Conservation (phyloP, 2,329 filamentous ascomycete species). For the Fusarium chlamydosporum region DNA sequence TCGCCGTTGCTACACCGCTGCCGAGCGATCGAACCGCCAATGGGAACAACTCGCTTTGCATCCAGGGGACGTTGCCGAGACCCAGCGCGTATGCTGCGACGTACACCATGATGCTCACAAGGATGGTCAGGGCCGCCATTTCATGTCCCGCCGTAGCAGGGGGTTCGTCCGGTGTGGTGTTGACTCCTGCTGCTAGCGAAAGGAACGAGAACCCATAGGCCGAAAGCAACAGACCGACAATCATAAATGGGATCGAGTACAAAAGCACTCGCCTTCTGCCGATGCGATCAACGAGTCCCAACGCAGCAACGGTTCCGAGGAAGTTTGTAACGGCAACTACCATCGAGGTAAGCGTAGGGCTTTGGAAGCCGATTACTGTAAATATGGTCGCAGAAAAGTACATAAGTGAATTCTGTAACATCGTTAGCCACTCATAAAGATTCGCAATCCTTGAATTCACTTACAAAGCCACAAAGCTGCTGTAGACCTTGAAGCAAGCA, state of each 20-base stretch:
- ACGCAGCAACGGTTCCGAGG: slow-evolving; percentile 80
- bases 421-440: slow-evolving; percentile 9
- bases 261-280: slow-evolving; percentile 86
- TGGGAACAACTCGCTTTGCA: slow-evolving; percentile 93
- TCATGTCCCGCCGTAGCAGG: slow-evolving; percentile 40
- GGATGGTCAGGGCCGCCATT: slow-evolving; percentile 69
- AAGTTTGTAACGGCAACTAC: slow-evolving; percentile 88
- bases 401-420: slow-evolving; percentile 83
- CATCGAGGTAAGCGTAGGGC: slow-evolving; percentile 83
- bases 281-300: slow-evolving; percentile 82
- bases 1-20: slow-evolving; percentile 80
- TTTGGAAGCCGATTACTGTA: slow-evolving; percentile 80
- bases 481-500: slow-evolving; percentile 89
- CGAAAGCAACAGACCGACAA: slow-evolving; percentile 77
- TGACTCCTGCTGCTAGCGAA: slow-evolving; percentile 57
- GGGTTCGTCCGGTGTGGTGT: slow-evolving; percentile 36
- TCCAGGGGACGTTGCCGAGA: slow-evolving; percentile 94
- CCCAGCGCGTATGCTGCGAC: slow-evolving; percentile 89
- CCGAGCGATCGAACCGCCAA: slow-evolving; percentile 79
- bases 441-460: slow-evolving; percentile 50
- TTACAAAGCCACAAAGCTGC: slow-evolving; percentile 86
- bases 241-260: slow-evolving; percentile 88
- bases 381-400: slow-evolving; percentile 91
- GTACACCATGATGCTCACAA: slow-evolving; percentile 84
- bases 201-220: slow-evolving; percentile 80